Conservation (phyloP, 768 basidiomycete genomes). For the Mycena belliarum region DNA sequence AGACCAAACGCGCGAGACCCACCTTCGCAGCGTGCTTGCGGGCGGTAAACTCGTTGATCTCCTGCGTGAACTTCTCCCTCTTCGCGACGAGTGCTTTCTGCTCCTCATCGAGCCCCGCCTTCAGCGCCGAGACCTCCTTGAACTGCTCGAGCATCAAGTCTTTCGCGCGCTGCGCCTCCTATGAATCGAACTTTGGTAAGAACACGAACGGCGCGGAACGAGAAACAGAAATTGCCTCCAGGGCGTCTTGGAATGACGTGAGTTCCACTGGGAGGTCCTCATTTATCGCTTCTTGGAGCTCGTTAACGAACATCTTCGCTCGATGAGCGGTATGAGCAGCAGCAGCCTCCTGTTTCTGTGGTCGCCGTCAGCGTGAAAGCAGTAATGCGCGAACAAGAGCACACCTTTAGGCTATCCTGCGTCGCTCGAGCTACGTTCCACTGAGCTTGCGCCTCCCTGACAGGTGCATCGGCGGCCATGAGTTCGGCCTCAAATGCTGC, state of each 20-base stretch:
- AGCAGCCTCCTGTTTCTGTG: conserved; percentile 30
- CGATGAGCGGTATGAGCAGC: conserved; percentile 27
- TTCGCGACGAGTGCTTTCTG: conserved; percentile 46
- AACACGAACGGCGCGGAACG: not conserved
- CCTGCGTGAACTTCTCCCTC: conserved; percentile 44
- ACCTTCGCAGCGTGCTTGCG: conserved; percentile 46
- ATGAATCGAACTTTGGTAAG: not conserved
- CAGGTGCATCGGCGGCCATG: conserved; percentile 27
- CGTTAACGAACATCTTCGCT: conserved; percentile 38
- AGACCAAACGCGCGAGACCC: conserved; percentile 23
- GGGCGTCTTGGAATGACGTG: conserved; percentile 54
- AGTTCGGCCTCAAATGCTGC: conserved; percentile 40
- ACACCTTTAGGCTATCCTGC: conserved; percentile 37
- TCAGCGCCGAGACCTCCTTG: conserved; percentile 43
- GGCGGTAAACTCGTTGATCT: conserved; percentile 55
- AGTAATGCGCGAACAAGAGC: conserved; percentile 11
- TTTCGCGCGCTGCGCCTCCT: conserved; percentile 63
- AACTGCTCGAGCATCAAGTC: conserved; percentile 49
- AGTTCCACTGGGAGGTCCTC: conserved; percentile 69
- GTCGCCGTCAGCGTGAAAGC: not conserved
- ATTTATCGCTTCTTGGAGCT: conserved; percentile 60
- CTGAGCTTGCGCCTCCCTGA: conserved; percentile 28
- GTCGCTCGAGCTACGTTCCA: conserved; percentile 32
- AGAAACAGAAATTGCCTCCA: conserved; percentile 44
- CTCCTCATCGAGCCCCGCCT: conserved; percentile 45